Evolutionary conservation across 2,329 filamentous ascomycete genomes (phyloP).

Genomic region (Incumbomyces delicatus): DNA sequence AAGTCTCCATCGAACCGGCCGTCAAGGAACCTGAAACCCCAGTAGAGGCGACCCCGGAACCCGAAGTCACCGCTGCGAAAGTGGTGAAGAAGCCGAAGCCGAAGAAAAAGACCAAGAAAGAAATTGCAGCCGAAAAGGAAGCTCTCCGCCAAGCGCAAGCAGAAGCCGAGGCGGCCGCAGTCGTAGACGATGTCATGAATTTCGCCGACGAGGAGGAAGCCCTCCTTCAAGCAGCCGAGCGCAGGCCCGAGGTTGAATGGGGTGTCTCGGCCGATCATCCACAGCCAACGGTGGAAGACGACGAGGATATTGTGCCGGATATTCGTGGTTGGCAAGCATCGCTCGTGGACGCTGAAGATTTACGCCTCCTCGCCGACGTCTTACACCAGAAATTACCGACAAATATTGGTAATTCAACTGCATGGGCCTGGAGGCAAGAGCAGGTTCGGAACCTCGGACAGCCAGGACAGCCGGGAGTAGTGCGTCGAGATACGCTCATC

Average conservation of each 20-base stretch:
- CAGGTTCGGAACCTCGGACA: slow-evolving; percentile 60
- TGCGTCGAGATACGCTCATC: slow-evolving; percentile 31
- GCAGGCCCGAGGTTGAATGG: slow-evolving; percentile 46
- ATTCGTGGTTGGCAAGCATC: slow-evolving; percentile 61
- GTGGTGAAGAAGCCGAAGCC: slow-evolving; percentile 46
- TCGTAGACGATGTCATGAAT: slow-evolving; percentile 26
- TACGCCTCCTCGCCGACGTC: slow-evolving; percentile 43
- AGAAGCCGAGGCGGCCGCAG: slow-evolving; percentile 36
- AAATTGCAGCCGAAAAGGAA: slow-evolving; percentile 59
- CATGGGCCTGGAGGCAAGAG: slow-evolving; percentile 64
- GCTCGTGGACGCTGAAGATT: slow-evolving; percentile 60
- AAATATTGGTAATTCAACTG: slow-evolving; percentile 47
- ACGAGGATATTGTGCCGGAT: slow-evolving; percentile 54
- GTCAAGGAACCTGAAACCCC: slow-evolving; percentile 30
- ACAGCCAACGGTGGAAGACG: slow-evolving; percentile 56
- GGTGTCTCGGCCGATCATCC: slow-evolving; percentile 51
- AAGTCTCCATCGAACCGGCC: slow-evolving; percentile 37
- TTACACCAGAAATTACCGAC: slow-evolving; percentile 39
- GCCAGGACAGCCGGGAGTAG: slow-evolving; percentile 34
- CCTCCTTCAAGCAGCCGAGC: slow-evolving; percentile 23
- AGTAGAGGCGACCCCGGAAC: slow-evolving; percentile 24
- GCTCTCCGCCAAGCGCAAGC: slow-evolving; percentile 46
- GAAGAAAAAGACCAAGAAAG: slow-evolving; percentile 71
- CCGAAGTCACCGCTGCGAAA: slow-evolving; percentile 23
- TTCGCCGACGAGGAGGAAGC: slow-evolving; percentile 23